These are phyloP conservation scores for Stellera chamaejasme DNA, from an alignment of 345 rosid genomes.

Conservation along the genomic window DNA sequence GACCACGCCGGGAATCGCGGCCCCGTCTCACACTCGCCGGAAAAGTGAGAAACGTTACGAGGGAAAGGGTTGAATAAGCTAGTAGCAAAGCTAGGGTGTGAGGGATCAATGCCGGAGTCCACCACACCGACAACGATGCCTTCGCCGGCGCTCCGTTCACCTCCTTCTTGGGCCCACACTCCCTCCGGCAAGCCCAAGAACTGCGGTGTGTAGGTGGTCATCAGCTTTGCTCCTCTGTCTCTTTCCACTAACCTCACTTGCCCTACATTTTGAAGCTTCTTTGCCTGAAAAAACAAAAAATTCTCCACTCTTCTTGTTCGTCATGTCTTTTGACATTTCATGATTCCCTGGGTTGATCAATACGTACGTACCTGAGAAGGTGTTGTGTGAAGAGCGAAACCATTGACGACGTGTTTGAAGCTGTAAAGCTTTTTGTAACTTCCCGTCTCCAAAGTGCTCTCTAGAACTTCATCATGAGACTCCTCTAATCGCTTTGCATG, in stretches of 20 bases:
- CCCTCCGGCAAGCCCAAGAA: conserved; percentile 53
- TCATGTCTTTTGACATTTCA: too few relatives aligned
- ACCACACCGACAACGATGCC: conserved; percentile 72
- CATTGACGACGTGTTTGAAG: conserved; percentile 70
- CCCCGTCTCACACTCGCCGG: conserved; percentile 68
- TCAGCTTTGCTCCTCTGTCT: conserved; percentile 72
- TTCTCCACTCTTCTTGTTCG: too few relatives aligned
- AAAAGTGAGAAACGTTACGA: conserved; percentile 43
- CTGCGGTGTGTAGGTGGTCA: conserved; percentile 78
- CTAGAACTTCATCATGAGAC: conserved; percentile 55
- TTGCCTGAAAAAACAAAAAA: conserved; percentile 31
- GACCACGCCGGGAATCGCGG: conserved; percentile 44
- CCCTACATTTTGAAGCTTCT: conserved; percentile 35
- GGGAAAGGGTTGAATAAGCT: conserved; percentile 28
- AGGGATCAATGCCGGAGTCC: conserved; percentile 73
- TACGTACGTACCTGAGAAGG: conserved; percentile 53
- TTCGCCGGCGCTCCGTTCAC: conserved; percentile 44
- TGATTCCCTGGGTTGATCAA: too few relatives aligned
- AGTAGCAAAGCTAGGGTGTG: conserved; percentile 62
- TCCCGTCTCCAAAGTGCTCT: conserved; percentile 40
- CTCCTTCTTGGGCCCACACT: conserved; percentile 45
- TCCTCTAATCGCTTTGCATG: conserved; percentile 48
- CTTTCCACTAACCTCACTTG: conserved; percentile 66
- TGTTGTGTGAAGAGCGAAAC: conserved; percentile 63
- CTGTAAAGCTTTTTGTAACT: conserved; percentile 78